Conservation (phyloP, 352 stramenopile species). For the Saprolegnia parasitica region DNA sequence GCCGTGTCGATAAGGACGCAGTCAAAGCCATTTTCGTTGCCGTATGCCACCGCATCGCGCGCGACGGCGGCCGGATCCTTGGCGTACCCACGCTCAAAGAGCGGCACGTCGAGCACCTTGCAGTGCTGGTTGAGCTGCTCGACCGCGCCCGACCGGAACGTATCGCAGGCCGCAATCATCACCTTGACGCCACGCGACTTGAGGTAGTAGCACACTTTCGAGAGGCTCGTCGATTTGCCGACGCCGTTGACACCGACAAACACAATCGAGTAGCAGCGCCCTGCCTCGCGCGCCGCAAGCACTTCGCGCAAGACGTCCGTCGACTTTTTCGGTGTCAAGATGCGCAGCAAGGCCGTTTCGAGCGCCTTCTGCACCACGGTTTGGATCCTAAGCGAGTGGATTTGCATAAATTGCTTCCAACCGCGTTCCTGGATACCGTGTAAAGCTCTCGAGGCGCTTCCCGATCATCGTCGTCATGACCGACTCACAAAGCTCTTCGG, state of each 20-base stretch:
- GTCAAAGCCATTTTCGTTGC: constrained; percentile 91
- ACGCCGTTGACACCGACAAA: constrained; percentile 99
- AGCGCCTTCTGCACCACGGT: constrained; percentile 94
- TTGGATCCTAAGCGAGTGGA: constrained; percentile 58
- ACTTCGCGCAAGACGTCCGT: constrained; percentile 96
- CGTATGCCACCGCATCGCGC: constrained; percentile 94
- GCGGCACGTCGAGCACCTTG: constrained; percentile 92
- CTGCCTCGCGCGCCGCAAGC: constrained; percentile 74
- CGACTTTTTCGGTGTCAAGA: constrained; percentile 94
- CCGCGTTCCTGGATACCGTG: constrained; percentile 30
- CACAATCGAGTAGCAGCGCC: constrained; percentile 95
- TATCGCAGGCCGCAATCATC: constrained; percentile 97
- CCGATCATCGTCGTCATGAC: constrained; percentile 92
- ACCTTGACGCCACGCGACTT: constrained; percentile 95
- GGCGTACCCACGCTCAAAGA: constrained; percentile 96
- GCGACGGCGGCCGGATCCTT: constrained; percentile 96
- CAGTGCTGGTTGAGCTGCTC: constrained; percentile 98
- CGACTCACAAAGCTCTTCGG: constrained; percentile 92
- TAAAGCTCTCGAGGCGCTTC: constrained; percentile 94
- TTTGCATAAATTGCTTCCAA: neutral
- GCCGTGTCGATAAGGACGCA: constrained; percentile 98
- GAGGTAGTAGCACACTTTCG: constrained; percentile 99
- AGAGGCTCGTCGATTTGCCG: constrained; percentile 97
- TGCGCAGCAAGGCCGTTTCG: constrained; percentile 90
- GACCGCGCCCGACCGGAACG: constrained; percentile 97